Evolutionary conservation across 23 red algal genomes (phyloP).

Genomic region (Cyanidioschyzon merolae): DNA sequence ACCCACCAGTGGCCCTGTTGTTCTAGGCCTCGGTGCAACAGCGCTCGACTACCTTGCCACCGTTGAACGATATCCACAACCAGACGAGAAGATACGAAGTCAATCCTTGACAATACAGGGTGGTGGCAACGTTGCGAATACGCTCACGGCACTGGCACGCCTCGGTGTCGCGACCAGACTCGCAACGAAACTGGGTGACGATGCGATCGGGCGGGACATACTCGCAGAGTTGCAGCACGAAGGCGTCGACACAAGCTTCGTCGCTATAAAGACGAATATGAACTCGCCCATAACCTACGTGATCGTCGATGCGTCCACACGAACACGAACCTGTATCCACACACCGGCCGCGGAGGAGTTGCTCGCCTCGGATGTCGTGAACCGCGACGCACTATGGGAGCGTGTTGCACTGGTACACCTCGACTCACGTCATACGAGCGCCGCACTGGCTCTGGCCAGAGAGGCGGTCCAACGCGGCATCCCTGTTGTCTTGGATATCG

Average conservation of each 20-base stretch:
- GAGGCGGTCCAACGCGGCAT: slow-evolving; percentile 39
- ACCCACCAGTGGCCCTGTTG: not conserved
- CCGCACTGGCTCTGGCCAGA: slow-evolving; percentile 57
- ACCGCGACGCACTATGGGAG: slow-evolving; percentile 21
- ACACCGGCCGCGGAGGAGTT: slow-evolving; percentile 52
- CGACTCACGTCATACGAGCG: slow-evolving; percentile 64
- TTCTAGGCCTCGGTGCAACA: slow-evolving; percentile 65
- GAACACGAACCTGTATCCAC: slow-evolving; percentile 83
- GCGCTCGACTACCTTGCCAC: slow-evolving; percentile 54
- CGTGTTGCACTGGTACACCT: slow-evolving; percentile 41
- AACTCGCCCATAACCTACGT: slow-evolving; percentile 79
- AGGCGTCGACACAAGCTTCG: slow-evolving; percentile 52
- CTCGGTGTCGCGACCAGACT: slow-evolving; percentile 44
- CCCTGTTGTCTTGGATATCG: slow-evolving; percentile 78
- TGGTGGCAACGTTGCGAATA: slow-evolving; percentile 84
- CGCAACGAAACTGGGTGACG: slow-evolving; percentile 54
- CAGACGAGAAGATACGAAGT: slow-evolving; percentile 79
- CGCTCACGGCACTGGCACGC: slow-evolving; percentile 41
- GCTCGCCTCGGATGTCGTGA: slow-evolving; percentile 21
- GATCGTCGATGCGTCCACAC: slow-evolving; percentile 42
- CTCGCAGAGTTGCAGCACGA: slow-evolving; percentile 49
- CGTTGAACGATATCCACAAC: slow-evolving; percentile 33
- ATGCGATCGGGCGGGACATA: slow-evolving; percentile 32
- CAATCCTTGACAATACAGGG: slow-evolving; percentile 24
- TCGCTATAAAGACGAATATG: slow-evolving; percentile 16